Evolutionary conservation across 257 asterid genomes (phyloP).

Genomic region (Ocimum tenuiflorum): DNA sequence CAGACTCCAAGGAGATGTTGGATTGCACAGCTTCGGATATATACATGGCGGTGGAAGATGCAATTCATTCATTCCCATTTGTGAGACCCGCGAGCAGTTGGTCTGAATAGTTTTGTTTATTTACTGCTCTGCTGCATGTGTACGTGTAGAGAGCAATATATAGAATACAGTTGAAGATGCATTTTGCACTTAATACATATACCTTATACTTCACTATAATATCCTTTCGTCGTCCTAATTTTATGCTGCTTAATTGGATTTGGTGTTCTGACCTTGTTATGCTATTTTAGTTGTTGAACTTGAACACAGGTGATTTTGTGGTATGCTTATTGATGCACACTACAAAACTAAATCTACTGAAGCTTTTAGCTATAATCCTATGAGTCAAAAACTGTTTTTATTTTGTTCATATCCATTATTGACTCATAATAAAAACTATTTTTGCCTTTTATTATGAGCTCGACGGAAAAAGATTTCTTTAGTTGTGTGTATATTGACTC

Average conservation of each 20-base stretch:
- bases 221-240: neutral
- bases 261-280: neutral
- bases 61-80: conserved; percentile 44
- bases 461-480: neutral
- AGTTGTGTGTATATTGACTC: neutral
- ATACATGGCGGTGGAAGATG: conserved; percentile 79
- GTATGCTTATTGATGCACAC: neutral
- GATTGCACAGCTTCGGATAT: conserved; percentile 68
- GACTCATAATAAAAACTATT: neutral
- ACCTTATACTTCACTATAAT: neutral
- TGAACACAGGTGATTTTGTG: neutral
- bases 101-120: neutral
- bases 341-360: neutral
- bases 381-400: neutral
- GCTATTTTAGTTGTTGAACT: neutral
- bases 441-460: neutral
- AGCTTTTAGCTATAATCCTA: neutral
- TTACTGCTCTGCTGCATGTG: neutral
- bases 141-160: neutral
- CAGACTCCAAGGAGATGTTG: conserved; percentile 60
- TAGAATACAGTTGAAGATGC: neutral
- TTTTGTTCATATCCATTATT: neutral
- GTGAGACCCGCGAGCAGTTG: neutral
- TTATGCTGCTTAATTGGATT: neutral
- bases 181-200: neutral